Conservation (phyloP, 768 basidiomycete genomes). For the Mycena chlorophos region DNA sequence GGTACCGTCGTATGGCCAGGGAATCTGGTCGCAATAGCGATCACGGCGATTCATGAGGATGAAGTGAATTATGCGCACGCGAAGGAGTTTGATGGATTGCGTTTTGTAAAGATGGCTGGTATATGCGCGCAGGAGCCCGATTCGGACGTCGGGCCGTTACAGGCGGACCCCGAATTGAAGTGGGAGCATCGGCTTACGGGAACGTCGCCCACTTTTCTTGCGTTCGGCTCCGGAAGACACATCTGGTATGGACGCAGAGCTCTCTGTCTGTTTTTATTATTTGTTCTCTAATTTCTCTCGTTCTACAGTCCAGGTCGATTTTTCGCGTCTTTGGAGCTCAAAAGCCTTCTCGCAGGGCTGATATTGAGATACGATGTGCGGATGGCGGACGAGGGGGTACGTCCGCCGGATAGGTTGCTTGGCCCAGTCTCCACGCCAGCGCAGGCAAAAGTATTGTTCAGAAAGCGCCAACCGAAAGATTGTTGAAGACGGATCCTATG, state of each 20-base stretch:
- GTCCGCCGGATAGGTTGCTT: not conserved
- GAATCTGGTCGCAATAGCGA: conserved; percentile 25
- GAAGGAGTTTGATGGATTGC: conserved; percentile 40
- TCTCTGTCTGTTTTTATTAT: not conserved
- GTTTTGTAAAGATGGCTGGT: conserved; percentile 36
- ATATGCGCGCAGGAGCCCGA: conserved; percentile 24
- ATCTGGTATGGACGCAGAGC: conserved; percentile 32
- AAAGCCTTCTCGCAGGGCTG: conserved; percentile 41
- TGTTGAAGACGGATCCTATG: too few relatives aligned
- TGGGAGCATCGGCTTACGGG: conserved; percentile 30
- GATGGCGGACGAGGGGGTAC: not conserved
- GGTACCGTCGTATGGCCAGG: conserved; percentile 38
- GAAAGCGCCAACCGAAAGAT: too few relatives aligned
- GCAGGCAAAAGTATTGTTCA: not conserved
- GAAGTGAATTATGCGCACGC: conserved; percentile 39
- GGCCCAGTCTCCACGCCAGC: not conserved
- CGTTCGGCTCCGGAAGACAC: conserved; percentile 36
- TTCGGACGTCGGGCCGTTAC: conserved; percentile 6
- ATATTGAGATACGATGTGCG: conserved; percentile 42
- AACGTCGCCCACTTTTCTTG: conserved; percentile 33
- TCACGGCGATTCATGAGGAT: conserved; percentile 33
- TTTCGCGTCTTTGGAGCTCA: conserved; percentile 42
- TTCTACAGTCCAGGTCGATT: conserved; percentile 42
- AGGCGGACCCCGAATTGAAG: not conserved
- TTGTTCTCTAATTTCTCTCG: not conserved